Evolutionary conservation across 2,329 filamentous ascomycete species (phyloP), one percentile per base, ranked within the genome.

Genomic region (Bretziella fagacearum): DNA sequence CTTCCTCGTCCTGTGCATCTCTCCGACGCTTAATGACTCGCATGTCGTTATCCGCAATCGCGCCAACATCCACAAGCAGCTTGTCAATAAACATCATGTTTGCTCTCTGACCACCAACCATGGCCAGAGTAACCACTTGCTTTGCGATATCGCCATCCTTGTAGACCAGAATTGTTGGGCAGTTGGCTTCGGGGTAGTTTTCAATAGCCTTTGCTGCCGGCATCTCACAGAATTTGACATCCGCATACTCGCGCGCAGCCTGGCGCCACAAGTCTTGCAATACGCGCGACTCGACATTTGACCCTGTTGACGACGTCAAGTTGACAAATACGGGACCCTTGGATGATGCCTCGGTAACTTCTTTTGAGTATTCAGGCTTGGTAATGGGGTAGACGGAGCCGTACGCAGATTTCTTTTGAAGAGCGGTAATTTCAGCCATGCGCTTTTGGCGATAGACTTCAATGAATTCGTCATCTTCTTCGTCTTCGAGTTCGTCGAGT

Each of bases 191-290:
- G 1, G 91, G 91, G 62, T 98, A 98, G 33, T 85, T 85, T 61
- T 96, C 91, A 55, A 98, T 95, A 49, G 91, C 94, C 65, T 95
- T 77, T 58, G 85, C 79, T 5, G 80, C 91, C 55, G 80, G 75
- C 55, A 98, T 96, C 65, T 96, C 84, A 61, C 89, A 96, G 63
- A 98, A 98, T 65, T 98, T 98, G 61, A 98, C 69, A 54, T 98
- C 89, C 17, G 86, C 85, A 58, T 86, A 98, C 57, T 89, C 85
- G 51, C 64, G 65, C 1, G 91, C 89, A 33, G 91, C 72, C 57
- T 86, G 77, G 29, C 80, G 71, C 87, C 89, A 98, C 17, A 95
- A 68, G 58, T 93, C 82, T 1, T 79, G 78, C 55, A 96, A 64
- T 3, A 95, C 69, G 51, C 82, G 74, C 3, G 86, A 93, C 63